Base-by-base conservation (phyloP, 495 filamentous ascomycete genomes). In the Aspergillus affinis region DNA sequence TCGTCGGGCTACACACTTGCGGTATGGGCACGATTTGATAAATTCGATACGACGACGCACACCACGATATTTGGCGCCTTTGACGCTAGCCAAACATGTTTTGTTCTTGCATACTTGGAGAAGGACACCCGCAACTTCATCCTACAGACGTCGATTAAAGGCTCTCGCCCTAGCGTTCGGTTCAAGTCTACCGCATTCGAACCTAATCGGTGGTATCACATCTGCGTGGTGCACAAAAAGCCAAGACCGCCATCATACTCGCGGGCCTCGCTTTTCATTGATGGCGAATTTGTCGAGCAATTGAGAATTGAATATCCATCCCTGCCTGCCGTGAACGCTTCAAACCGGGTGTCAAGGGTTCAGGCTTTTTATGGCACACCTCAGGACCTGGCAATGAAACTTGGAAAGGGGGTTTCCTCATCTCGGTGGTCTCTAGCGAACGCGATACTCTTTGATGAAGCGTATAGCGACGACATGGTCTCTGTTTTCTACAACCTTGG, bases 1-100 rank as follows among this genome's bases (percentile, higher is more conserved):
- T 86, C 88, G 17, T 84, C 85, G 23, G 94, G 94, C 17, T 98
- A 97, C 74, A 96, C 92, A 2, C 86, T 98, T 59, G 82, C 90
- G 47, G 84, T 88, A 4, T 98, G 94, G 94, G 82, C 96, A 19
- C 85, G 87, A 47, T 85, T 98, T 54, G 90, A 97, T 66, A 79
- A 84, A 49, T 98, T 94, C 74, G 94, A 98, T 70, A 69, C 81
- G 2, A 85, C 82, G 30, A 88, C 89, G 15, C 95, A 98, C 72
- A 97, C 94, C 1, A 98, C 94, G 4, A 80, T 98, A 7, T 98
- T 98, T 73, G 94, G 94, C 4, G 91, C 93, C 12, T 98, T 96
- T 71, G 94, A 98, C 75, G 79, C 88, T 0, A 91, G 84, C 18
- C 94, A 98, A 67, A 92, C 90, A 0, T 98, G 95, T 74, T 98